Evolutionary conservation across 371 early-diverging fungal genomes (phyloP).

Genomic region (Saksenaea vasiformis): DNA sequence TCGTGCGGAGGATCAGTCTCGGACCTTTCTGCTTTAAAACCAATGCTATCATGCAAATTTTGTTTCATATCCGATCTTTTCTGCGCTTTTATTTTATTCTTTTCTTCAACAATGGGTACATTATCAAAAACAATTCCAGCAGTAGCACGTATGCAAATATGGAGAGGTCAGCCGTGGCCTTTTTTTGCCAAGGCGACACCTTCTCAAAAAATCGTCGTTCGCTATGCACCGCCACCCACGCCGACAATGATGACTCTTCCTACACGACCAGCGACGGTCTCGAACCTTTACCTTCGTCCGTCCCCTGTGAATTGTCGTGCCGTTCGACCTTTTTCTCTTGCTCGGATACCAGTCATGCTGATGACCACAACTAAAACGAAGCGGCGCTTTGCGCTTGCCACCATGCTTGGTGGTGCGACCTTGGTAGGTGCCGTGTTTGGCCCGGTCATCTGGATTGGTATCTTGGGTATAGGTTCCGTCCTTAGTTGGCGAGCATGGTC

Average conservation of each 20-base stretch:
- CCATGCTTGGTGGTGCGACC: conserved; percentile 22
- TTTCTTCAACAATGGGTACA: neutral
- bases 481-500: conserved; percentile 37
- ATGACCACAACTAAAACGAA: conserved; percentile 24
- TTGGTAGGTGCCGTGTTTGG: conserved; percentile 32
- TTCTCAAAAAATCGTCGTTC: neutral
- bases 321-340: conserved; percentile 25
- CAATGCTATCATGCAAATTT: too few species aligned
- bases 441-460: conserved; percentile 32
- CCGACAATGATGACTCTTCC: neutral
- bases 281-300: neutral
- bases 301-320: neutral
- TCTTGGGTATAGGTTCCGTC: conserved; percentile 33
- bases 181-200: neutral
- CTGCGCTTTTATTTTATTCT: neutral
- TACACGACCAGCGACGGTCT: neutral
- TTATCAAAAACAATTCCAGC: neutral
- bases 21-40: too few species aligned
- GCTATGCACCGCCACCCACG: neutral
- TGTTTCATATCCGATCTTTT: neutral
- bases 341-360: conserved; percentile 33
- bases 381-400: conserved; percentile 23
- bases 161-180: conserved; percentile 4
- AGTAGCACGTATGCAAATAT: neutral
- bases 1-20: too few species aligned